Evolutionary conservation across 352 stramenopile genomes (phyloP).

Genomic region (Phytophthora idaei): DNA sequence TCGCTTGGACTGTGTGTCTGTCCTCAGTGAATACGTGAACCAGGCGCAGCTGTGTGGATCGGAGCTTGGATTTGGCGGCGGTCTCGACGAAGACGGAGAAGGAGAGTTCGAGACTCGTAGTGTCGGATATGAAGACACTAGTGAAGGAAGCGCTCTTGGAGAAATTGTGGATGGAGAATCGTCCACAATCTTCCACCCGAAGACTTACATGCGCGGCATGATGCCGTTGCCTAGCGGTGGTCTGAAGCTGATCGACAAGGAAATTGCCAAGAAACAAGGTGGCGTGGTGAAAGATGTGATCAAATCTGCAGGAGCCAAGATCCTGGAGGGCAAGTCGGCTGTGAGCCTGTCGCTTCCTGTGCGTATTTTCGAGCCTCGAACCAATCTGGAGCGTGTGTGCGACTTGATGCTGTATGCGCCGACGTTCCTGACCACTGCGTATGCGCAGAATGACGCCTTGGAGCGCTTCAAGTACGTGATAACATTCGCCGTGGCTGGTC

Average conservation of each 20-base stretch:
- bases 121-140: slow-evolving; percentile 38
- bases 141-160: slow-evolving; percentile 37
- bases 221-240: slow-evolving; percentile 72
- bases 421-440: slow-evolving; percentile 71
- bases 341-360: slow-evolving; percentile 87
- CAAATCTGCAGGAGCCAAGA: slow-evolving; percentile 72
- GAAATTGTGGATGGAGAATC: slow-evolving; percentile 38
- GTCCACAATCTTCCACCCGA: slow-evolving; percentile 66
- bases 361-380: slow-evolving; percentile 86
- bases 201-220: slow-evolving; percentile 84
- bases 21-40: slow-evolving; percentile 67
- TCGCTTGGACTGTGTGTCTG: slow-evolving; percentile 65
- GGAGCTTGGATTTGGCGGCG: slow-evolving; percentile 53
- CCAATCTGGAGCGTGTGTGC: slow-evolving; percentile 79
- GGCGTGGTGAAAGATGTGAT: slow-evolving; percentile 88
- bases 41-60: slow-evolving; percentile 63
- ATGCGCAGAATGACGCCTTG: slow-evolving; percentile 61
- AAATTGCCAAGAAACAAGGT: slow-evolving; percentile 85
- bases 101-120: slow-evolving; percentile 41
- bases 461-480: slow-evolving; percentile 87
- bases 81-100: slow-evolving; percentile 49
- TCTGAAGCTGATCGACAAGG: slow-evolving; percentile 85
- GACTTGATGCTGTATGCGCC: slow-evolving; percentile 85
- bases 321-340: slow-evolving; percentile 69
- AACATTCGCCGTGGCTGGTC: slow-evolving; percentile 72